Evolutionary conservation across 2,329 filamentous ascomycete species (phyloP).

Genomic region (Sarocladium kiliense): DNA sequence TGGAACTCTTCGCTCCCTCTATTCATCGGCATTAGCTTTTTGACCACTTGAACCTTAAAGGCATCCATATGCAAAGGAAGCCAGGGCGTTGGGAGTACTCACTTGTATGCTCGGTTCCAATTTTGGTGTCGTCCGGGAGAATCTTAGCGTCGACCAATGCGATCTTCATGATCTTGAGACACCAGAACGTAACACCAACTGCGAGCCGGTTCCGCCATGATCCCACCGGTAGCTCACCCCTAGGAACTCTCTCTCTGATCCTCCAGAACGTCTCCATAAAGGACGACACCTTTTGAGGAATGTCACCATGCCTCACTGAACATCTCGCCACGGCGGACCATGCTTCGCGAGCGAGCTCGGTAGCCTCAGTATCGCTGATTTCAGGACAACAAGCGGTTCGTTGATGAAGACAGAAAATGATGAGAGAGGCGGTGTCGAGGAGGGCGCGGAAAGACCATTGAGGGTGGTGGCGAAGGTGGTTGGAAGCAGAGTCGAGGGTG

Average conservation of each 20-base stretch:
- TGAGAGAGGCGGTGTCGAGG: slow-evolving; percentile 39
- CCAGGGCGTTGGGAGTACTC: slow-evolving; percentile 12
- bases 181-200: slow-evolving; percentile 45
- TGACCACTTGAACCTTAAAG: not conserved
- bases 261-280: slow-evolving; percentile 46
- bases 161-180: slow-evolving; percentile 40
- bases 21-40: too few relatives aligned
- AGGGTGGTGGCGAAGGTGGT: slow-evolving; percentile 40
- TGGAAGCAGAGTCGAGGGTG: slow-evolving; percentile 33
- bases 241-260: slow-evolving; percentile 28
- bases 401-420: slow-evolving; percentile 37
- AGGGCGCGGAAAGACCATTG: slow-evolving; percentile 45
- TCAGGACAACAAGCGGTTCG: slow-evolving; percentile 16
- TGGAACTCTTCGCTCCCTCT: not conserved
- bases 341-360: slow-evolving; percentile 24
- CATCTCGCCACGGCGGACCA: slow-evolving; percentile 34
- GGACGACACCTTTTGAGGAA: slow-evolving; percentile 37
- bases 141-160: slow-evolving; percentile 32
- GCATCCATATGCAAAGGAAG: not conserved
- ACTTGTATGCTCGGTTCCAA: slow-evolving; percentile 25
- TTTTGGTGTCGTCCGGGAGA: slow-evolving; percentile 24
- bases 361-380: slow-evolving; percentile 22
- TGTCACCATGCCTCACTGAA: slow-evolving; percentile 43
- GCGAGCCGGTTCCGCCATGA: slow-evolving; percentile 41
- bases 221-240: slow-evolving; percentile 33